Conservation (phyloP, 208 protist species). For the Vickermania spadyakhi region DNA sequence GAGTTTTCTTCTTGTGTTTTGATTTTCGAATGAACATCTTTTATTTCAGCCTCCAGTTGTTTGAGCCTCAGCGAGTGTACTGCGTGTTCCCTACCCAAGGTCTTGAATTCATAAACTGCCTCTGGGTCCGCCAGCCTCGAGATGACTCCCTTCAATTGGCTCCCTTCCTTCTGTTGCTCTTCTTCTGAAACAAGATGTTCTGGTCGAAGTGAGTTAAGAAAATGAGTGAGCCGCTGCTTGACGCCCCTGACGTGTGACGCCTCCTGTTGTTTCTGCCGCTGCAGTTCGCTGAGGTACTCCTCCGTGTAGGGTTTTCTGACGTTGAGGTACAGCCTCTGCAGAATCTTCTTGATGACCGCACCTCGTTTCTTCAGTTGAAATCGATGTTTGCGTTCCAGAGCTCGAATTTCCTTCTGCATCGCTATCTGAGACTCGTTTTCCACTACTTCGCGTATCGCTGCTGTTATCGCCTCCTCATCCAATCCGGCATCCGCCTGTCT, state of each 20-base stretch:
- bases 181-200: constrained; percentile 14
- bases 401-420: neutral
- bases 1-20: neutral
- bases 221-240: constrained; percentile 21
- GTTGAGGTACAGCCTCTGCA: constrained; percentile 25
- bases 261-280: constrained; percentile 19
- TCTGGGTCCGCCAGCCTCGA: constrained; percentile 7
- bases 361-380: constrained; percentile 3
- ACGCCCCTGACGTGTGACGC: constrained; percentile 14
- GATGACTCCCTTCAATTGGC: constrained; percentile 4
- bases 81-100: constrained; percentile 13
- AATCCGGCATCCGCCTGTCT: neutral
- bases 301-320: constrained; percentile 27
- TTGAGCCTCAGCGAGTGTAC: constrained; percentile 4
- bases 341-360: constrained; percentile 3
- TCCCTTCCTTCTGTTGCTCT: neutral
- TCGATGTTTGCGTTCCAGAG: neutral
- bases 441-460: neutral
- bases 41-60: constrained; percentile 3
- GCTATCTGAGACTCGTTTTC: neutral
- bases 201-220: constrained; percentile 14
- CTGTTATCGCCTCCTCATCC: neutral
- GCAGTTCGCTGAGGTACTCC: constrained; percentile 22
- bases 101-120: constrained; percentile 4
- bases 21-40: constrained; percentile 4